Evolutionary conservation across 139 green algal species (phyloP), one percentile per base, ranked within the genome.

Genomic region (Chlorella sp.): DNA sequence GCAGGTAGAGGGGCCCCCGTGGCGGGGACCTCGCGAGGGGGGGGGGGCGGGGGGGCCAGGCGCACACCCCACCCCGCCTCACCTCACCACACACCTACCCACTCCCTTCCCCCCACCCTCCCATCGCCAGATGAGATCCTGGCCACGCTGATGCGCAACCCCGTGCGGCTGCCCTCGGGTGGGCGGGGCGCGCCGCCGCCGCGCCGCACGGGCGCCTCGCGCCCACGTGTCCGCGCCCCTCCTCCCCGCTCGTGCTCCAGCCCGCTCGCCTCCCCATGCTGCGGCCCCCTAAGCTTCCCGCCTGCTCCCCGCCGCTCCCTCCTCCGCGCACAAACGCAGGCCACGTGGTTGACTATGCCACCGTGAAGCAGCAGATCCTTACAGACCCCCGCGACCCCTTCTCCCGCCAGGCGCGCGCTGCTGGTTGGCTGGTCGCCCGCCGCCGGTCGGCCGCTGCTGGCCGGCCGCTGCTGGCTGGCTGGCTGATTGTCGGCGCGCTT

Each of bases 341-440:
- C 8, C 73, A 78, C 12, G 65, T 90, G 31, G 73, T 97, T 46
- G 95, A 99, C 86, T 84, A 92, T 14, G 61, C 86, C 55, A 93
- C 79, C 76, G 98, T 99, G 64, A 69, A 84, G 73, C 87, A 96
- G 68, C 94, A 98, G 77, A 88, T 98, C 74, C 86, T 98, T 69
- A 90, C 83, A 0, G 90, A 96, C 69, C 88, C 86, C 31, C 90
- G 79, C 8, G 95, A 99, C 81, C 96, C 96, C 8, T 97, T 98
- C 89, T 95, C 84, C 67, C 85, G 95, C 36, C 48, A 81, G 53
- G 79, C 80, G 5, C 85, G 97, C 3, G 91, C 74, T 31, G 64
- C 66, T 8, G 81, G 89, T 17, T 79, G 79, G 72, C 80, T 90
- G 63, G 31, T 84, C 7, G 11, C 31, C 11, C 14, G 38, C 27